phyloP scores from a whole-genome alignment of 768 basidiomycete species.

The Leucocoprinus sp. region DNA sequence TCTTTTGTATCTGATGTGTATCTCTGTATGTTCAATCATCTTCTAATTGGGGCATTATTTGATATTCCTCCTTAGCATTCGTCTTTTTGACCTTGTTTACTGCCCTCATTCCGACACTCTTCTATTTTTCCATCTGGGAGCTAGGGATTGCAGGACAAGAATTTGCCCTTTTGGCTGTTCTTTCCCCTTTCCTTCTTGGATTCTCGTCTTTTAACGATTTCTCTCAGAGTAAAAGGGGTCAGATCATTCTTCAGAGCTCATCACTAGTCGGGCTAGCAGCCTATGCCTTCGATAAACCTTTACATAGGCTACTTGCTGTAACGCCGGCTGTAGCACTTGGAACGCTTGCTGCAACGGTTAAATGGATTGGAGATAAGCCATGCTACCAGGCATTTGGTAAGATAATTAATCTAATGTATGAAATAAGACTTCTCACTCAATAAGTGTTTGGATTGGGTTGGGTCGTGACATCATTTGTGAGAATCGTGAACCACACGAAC shows the following conservation, averaged over 20 bases:
- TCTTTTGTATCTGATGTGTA: conserved; percentile 39
- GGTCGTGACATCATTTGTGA: conserved; percentile 56
- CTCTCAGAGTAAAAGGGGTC: conserved; percentile 8
- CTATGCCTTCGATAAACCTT: conserved; percentile 11
- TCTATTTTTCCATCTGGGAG: conserved; percentile 92
- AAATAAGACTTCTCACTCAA: conserved; percentile 2
- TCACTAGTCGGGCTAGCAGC: conserved; percentile 10
- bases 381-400: conserved; percentile 43
- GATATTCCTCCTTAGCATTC: conserved; percentile 41
- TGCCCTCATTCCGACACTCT: conserved; percentile 67
- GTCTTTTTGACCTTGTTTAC: conserved; percentile 83
- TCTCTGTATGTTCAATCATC: conserved; percentile 38
- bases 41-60: conserved; percentile 8
- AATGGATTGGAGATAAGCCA: conserved; percentile 16
- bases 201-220: conserved; percentile 21
- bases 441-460: conserved; percentile 63
- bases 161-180: conserved; percentile 58
- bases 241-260: conserved; percentile 9
- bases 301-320: conserved; percentile 9
- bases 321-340: conserved; percentile 3
- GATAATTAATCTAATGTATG: background rate
- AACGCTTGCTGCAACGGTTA: background rate
- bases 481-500: conserved; percentile 72
- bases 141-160: conserved; percentile 81
- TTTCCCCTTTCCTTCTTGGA: conserved; percentile 60